Conservation (phyloP, 2,329 filamentous ascomycete species). For the Lachnellula hyalina region DNA sequence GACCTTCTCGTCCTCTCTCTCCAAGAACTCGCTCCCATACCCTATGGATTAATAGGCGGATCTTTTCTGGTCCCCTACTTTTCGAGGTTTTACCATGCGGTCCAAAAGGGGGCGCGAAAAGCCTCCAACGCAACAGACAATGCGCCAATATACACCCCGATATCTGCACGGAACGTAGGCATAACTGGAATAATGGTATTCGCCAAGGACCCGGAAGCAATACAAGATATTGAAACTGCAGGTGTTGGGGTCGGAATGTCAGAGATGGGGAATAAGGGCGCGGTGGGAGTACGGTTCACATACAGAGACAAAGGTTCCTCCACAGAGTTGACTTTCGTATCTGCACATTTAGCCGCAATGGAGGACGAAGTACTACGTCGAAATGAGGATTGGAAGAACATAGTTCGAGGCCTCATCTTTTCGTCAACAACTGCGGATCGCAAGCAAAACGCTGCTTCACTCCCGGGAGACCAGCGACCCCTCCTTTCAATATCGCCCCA, state of each 20-base stretch:
- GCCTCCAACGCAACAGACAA: slow-evolving; percentile 25
- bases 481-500: slow-evolving; percentile 36
- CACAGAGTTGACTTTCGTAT: slow-evolving; percentile 75
- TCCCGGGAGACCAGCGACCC: slow-evolving; percentile 37
- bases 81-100: slow-evolving; percentile 61
- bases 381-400: slow-evolving; percentile 83
- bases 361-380: slow-evolving; percentile 70
- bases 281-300: slow-evolving; percentile 70
- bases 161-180: slow-evolving; percentile 70
- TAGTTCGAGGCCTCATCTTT: slow-evolving; percentile 78
- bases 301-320: slow-evolving; percentile 41
- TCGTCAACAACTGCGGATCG: slow-evolving; percentile 34
- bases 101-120: slow-evolving; percentile 59
- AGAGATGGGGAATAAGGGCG: slow-evolving; percentile 95
- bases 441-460: slow-evolving; percentile 13
- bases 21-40: slow-evolving; percentile 84
- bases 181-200: slow-evolving; percentile 91
- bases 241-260: slow-evolving; percentile 79
- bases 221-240: slow-evolving; percentile 67
- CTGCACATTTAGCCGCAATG: slow-evolving; percentile 83
- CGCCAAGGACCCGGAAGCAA: slow-evolving; percentile 54
- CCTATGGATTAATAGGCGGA: slow-evolving; percentile 79
- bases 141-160: slow-evolving; percentile 57
- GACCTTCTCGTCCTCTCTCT: slow-evolving; percentile 64
- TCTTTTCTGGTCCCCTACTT: slow-evolving; percentile 75